Evolutionary conservation across 2,329 filamentous ascomycete species (phyloP).

Genomic region (Fusarium austroafricanum): DNA sequence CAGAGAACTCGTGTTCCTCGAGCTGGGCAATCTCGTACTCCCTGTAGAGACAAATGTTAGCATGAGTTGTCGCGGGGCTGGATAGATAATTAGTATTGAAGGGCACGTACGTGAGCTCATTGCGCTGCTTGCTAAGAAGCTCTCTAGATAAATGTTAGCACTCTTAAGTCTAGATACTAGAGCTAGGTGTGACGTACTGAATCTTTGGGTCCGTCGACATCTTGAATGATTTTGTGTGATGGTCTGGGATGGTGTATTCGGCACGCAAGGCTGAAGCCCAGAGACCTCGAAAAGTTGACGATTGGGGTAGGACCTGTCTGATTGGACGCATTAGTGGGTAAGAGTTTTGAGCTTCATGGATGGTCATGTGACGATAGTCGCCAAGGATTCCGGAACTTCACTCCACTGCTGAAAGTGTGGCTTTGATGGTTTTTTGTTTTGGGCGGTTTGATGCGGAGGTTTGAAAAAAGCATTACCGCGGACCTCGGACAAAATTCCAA

Average conservation of each 20-base stretch:
- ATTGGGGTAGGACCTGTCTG: slow-evolving; percentile 29
- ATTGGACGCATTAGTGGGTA: slow-evolving; percentile 44
- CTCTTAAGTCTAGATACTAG: not conserved
- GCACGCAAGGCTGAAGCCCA: slow-evolving; percentile 52
- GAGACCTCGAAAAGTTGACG: slow-evolving; percentile 50
- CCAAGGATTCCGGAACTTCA: not conserved
- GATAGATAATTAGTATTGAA: slow-evolving; percentile 20
- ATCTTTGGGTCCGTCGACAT: slow-evolving; percentile 77
- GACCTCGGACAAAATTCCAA: slow-evolving; percentile 37
- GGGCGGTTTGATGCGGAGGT: slow-evolving; percentile 42
- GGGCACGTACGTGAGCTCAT: slow-evolving; percentile 83
- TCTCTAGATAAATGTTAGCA: slow-evolving; percentile 69
- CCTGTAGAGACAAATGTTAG: slow-evolving; percentile 57
- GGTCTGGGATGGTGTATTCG: slow-evolving; percentile 36
- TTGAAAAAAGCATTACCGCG: slow-evolving; percentile 52
- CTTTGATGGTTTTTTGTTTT: slow-evolving; percentile 44
- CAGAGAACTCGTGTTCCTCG: slow-evolving; percentile 67
- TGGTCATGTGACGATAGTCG: slow-evolving; percentile 39
- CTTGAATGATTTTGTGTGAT: slow-evolving; percentile 35
- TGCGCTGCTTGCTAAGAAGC: slow-evolving; percentile 87
- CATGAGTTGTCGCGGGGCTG: slow-evolving; percentile 32
- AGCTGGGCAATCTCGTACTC: slow-evolving; percentile 90
- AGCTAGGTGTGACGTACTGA: slow-evolving; percentile 64
- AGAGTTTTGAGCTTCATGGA: not conserved
- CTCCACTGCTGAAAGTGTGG: slow-evolving; percentile 31